A percentile compares a stretch with the other conserved stretches of the same genome.
These are phyloP conservation scores for Iberis amara DNA, from an alignment of 441 rosid genomes.

Conservation along the genomic window DNA sequence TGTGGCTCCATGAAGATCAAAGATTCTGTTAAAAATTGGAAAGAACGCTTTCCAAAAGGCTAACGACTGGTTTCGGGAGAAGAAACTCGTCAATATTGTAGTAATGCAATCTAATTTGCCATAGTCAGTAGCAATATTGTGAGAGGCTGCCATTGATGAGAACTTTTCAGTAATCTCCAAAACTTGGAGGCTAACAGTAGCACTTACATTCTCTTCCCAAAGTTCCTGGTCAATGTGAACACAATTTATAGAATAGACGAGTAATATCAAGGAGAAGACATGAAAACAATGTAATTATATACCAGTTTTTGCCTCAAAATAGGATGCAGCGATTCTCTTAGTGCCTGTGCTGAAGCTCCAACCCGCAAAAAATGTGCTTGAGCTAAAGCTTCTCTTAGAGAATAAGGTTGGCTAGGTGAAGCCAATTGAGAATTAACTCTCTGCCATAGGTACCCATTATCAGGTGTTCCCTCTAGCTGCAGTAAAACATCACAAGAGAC, in stretches of 20 bases:
- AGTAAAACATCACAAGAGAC: conserved; percentile 26
- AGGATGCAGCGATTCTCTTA: conserved; percentile 96
- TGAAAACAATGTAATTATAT: conserved; percentile 20
- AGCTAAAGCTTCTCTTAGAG: conserved; percentile 96
- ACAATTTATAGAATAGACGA: conserved; percentile 15
- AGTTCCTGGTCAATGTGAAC: conserved; percentile 67
- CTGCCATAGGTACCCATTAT: conserved; percentile 90
- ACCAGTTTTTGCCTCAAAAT: conserved; percentile 95
- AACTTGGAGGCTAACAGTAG: conserved; percentile 97
- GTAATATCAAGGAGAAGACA: conserved; percentile 14
- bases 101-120: conserved; percentile 96
- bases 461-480: conserved; percentile 97
- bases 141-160: conserved; percentile 86
- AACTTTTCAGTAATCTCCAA: conserved; percentile 90
- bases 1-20: conserved; percentile 95
- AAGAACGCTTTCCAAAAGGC: conserved; percentile 86
- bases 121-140: conserved; percentile 90
- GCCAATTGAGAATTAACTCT: conserved; percentile 97
- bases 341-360: conserved; percentile 98
- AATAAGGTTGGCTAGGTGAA: conserved; percentile 99
- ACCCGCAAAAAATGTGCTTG: conserved; percentile 99
- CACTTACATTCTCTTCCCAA: conserved; percentile 99
- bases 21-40: conserved; percentile 70
- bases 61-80: conserved; percentile 91
- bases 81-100: conserved; percentile 77